phyloP scores from a whole-genome alignment of 768 basidiomycete genomes.

The Russula lepida region DNA sequence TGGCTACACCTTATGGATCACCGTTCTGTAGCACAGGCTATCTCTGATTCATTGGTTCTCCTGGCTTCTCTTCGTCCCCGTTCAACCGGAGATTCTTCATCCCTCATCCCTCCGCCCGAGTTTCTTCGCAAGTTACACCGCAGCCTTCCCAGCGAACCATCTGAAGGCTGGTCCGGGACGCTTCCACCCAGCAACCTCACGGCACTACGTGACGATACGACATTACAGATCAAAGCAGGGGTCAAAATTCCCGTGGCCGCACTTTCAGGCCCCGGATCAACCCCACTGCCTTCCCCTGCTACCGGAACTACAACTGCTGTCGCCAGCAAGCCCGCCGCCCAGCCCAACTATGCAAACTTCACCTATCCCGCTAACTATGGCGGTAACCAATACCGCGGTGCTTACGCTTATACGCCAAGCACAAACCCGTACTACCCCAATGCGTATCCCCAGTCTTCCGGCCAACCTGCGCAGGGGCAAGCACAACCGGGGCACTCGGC shows the following conservation, averaged over 20 bases:
- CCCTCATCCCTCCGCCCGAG: slow-evolving; percentile 54
- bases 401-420: slow-evolving; percentile 35
- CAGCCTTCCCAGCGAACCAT: slow-evolving; percentile 52
- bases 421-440: slow-evolving; percentile 28
- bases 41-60: slow-evolving; percentile 58
- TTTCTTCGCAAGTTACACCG: slow-evolving; percentile 64
- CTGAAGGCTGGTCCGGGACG: slow-evolving; percentile 68
- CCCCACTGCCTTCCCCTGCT: slow-evolving; percentile 14
- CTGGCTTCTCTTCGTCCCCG: slow-evolving; percentile 69
- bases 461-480: slow-evolving; percentile 20
- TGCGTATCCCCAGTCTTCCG: slow-evolving; percentile 27
- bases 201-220: slow-evolving; percentile 68
- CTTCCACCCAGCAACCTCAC: slow-evolving; percentile 47
- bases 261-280: slow-evolving; percentile 13
- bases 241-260: slow-evolving; percentile 13
- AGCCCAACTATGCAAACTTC: slow-evolving; percentile 24
- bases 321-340: slow-evolving; percentile 26
- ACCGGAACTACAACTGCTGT: slow-evolving; percentile 28
- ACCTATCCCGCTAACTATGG: slow-evolving; percentile 25
- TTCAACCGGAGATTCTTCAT: slow-evolving; percentile 33
- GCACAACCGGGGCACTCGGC: slow-evolving; percentile 29
- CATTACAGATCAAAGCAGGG: slow-evolving; percentile 49
- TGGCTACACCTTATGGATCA: background rate
- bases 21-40: slow-evolving; percentile 51
- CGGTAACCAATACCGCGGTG: slow-evolving; percentile 28